These are phyloP conservation scores for Fraxinus paxiana DNA, from an alignment of 305 asterid species.

Conservation along the genomic window DNA sequence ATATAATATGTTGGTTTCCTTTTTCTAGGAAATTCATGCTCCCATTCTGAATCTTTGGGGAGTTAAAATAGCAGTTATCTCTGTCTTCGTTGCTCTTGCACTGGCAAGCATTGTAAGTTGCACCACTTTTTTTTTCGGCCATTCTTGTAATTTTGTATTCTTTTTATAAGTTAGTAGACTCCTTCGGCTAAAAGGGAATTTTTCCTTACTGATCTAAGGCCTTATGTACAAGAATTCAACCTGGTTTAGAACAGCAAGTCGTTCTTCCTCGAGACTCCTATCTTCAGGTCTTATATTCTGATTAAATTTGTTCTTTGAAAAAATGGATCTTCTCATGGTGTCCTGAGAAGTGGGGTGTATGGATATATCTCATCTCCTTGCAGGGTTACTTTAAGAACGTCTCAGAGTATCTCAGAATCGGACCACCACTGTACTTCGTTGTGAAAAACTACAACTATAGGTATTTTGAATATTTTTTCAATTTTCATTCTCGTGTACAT, in stretches of 20 bases:
- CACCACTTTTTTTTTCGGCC: constrained; percentile 7
- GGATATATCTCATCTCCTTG: constrained; percentile 18
- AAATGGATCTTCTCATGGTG: neutral
- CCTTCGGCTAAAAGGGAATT: constrained; percentile 11
- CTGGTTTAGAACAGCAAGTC: constrained; percentile 92
- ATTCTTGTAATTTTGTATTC: neutral
- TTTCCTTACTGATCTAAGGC: constrained; percentile 48
- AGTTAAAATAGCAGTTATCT: constrained; percentile 69
- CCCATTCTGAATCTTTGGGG: constrained; percentile 79
- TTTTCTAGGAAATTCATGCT: constrained; percentile 77
- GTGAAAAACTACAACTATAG: constrained; percentile 87
- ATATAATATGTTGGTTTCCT: neutral
- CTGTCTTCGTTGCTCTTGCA: constrained; percentile 70
- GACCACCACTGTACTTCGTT: constrained; percentile 92
- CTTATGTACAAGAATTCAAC: constrained; percentile 81
- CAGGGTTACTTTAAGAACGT: constrained; percentile 83
- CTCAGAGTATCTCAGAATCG: constrained; percentile 77
- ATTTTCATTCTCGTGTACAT: neutral
- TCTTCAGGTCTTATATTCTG: constrained; percentile 64
- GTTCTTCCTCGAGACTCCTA: constrained; percentile 97
- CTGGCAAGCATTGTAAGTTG: constrained; percentile 90
- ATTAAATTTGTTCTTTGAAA: constrained; percentile 11
- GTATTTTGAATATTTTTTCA: constrained; percentile 28
- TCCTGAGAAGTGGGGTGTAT: constrained; percentile 20
- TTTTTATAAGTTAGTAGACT: constrained; percentile 1